Percentiles rank a stretch among this genome's conserved stretches.
phyloP scores from a whole-genome alignment of 495 filamentous ascomycete species.

The Annulohypoxylon bovei region DNA sequence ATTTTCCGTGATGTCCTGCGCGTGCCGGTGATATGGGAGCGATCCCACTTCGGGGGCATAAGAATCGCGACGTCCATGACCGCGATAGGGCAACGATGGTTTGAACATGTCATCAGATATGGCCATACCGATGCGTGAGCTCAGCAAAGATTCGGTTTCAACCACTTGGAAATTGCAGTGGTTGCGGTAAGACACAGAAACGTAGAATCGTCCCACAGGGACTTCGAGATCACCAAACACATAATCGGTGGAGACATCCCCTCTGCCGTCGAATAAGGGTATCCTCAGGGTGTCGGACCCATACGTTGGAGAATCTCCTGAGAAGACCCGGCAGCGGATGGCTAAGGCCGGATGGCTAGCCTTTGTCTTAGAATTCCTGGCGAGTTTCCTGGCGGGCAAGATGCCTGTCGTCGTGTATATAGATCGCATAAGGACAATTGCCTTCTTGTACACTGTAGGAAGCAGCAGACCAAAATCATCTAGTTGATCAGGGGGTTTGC shows the following conservation, averaged over 20 bases:
- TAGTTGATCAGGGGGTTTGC: slow-evolving; percentile 56
- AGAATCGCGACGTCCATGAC: slow-evolving; percentile 51
- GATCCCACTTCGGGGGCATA: slow-evolving; percentile 72
- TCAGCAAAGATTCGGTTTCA: slow-evolving; percentile 87
- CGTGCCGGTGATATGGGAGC: slow-evolving; percentile 66
- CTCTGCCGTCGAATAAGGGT: slow-evolving; percentile 74
- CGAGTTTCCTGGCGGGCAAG: slow-evolving; percentile 88
- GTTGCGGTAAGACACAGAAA: slow-evolving; percentile 82
- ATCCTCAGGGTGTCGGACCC: slow-evolving; percentile 72
- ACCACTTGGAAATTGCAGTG: slow-evolving; percentile 92
- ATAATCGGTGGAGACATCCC: slow-evolving; percentile 77
- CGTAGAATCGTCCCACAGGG: slow-evolving; percentile 83
- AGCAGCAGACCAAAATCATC: slow-evolving; percentile 76
- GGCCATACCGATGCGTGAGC: slow-evolving; percentile 91
- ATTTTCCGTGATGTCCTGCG: slow-evolving; percentile 65
- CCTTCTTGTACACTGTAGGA: slow-evolving; percentile 94
- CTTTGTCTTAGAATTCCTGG: slow-evolving; percentile 74
- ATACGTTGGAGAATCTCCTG: slow-evolving; percentile 61
- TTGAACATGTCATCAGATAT: slow-evolving; percentile 87
- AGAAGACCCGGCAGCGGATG: slow-evolving; percentile 80
- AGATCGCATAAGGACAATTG: slow-evolving; percentile 91
- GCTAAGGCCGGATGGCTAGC: slow-evolving; percentile 70
- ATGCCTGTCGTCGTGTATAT: slow-evolving; percentile 87
- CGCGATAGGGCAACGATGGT: slow-evolving; percentile 67
- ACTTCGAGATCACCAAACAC: slow-evolving; percentile 83